Conservation (phyloP, 495 filamentous ascomycete species). For the Xylaria curta region DNA sequence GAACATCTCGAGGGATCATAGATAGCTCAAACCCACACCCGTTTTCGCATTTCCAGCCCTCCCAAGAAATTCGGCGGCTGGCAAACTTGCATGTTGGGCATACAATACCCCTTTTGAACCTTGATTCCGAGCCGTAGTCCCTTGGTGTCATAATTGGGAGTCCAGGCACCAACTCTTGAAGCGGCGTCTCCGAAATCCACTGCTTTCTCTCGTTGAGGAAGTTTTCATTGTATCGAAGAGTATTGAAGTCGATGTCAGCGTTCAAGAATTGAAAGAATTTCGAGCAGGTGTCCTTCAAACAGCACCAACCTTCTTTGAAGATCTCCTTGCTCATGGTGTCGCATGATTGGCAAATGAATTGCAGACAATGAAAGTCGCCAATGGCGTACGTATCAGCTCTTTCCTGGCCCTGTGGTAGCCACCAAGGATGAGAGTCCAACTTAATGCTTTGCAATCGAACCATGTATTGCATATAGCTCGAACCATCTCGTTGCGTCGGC, state of each 20-base stretch:
- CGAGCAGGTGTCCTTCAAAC: constrained; percentile 63
- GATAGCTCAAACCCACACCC: constrained; percentile 55
- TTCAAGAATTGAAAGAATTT: constrained; percentile 61
- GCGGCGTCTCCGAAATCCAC: constrained; percentile 34
- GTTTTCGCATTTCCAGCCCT: constrained; percentile 66
- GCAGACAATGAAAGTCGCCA: constrained; percentile 25
- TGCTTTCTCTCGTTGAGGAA: constrained; percentile 60
- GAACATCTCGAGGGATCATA: constrained; percentile 50
- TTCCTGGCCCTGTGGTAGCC: constrained; percentile 48
- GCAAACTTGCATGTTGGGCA: constrained; percentile 75
- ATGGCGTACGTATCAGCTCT: constrained; percentile 25
- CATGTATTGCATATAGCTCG: constrained; percentile 52
- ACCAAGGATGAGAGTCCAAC: constrained; percentile 69
- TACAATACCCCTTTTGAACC: constrained; percentile 64
- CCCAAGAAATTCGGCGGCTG: constrained; percentile 66
- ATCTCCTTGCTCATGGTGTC: constrained; percentile 42
- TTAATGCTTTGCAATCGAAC: constrained; percentile 77
- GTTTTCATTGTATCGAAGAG: constrained; percentile 59
- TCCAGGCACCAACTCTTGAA: constrained; percentile 45
- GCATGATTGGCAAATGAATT: constrained; percentile 39
- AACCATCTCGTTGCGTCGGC: constrained; percentile 29
- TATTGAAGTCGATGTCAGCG: constrained; percentile 34
- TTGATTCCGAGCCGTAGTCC: constrained; percentile 44
- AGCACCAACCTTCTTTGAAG: constrained; percentile 69
- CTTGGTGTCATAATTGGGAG: constrained; percentile 26